These are phyloP conservation scores for Paspalum notatum DNA, from an alignment of 176 grass and related monocot genomes.

Conservation along the genomic window DNA sequence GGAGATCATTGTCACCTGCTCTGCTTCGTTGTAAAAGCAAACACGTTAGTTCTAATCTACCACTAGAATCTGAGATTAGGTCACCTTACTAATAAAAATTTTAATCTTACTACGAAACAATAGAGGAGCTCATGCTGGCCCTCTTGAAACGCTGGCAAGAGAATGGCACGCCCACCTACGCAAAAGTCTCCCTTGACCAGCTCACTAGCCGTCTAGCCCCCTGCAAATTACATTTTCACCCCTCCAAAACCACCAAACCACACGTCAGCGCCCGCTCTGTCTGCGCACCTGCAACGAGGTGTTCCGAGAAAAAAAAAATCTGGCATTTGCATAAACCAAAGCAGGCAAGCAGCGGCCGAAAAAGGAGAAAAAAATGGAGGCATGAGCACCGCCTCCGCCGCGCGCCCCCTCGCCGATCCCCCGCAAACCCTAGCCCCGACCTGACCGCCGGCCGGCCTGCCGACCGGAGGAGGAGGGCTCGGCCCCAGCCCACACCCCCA, in stretches of 20 bases:
- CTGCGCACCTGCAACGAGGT: slow-evolving; percentile 12
- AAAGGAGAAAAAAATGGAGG: slow-evolving; percentile 44
- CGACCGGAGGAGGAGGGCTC: slow-evolving; percentile 4
- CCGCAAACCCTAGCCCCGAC: slow-evolving; percentile 52
- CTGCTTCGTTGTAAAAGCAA: background rate
- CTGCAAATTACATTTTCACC: background rate
- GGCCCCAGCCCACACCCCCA: background rate
- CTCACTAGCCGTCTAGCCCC: background rate
- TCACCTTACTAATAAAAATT: background rate
- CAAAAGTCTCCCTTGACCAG: slow-evolving; percentile 26
- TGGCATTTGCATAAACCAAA: slow-evolving; percentile 47
- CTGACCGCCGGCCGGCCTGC: slow-evolving; percentile 30
- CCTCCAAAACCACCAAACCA: slow-evolving; percentile 13
- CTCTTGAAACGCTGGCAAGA: background rate
- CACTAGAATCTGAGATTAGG: background rate
- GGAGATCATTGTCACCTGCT: background rate
- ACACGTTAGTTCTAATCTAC: background rate
- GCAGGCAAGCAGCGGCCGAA: slow-evolving; percentile 20
- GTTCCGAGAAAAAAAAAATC: slow-evolving; percentile 45
- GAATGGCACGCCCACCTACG: background rate
- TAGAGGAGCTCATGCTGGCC: too few relatives aligned
- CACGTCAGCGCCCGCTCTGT: background rate
- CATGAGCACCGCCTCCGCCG: slow-evolving; percentile 44
- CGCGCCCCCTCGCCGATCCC: slow-evolving; percentile 40
- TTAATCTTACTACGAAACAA: background rate